Evolutionary conservation across 495 filamentous ascomycete species (phyloP).

Genomic region (Xylaria palmicola): DNA sequence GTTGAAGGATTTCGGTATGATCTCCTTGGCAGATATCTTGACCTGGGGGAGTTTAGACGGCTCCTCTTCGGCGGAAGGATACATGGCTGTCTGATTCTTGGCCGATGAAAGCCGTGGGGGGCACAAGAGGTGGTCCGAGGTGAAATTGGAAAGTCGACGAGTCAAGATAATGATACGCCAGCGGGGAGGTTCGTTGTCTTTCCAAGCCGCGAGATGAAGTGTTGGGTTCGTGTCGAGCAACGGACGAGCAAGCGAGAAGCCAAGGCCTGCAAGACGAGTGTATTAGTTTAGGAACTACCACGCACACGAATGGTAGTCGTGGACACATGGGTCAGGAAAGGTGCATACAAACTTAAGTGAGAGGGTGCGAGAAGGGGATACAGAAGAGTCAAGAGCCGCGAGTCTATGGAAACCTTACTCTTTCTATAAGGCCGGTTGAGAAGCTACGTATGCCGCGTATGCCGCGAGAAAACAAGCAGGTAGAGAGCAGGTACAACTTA

Average conservation of each 20-base stretch:
- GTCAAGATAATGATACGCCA: background rate
- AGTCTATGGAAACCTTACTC: too few species aligned
- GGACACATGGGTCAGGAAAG: background rate
- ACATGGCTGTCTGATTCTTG: background rate
- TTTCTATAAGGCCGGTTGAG: too few species aligned
- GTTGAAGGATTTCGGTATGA: background rate
- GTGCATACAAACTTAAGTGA: background rate
- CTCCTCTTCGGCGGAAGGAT: conserved; percentile 17
- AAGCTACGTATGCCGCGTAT: too few species aligned
- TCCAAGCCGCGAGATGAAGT: background rate
- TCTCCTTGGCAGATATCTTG: conserved; percentile 29
- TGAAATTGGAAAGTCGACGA: background rate
- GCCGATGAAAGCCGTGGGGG: background rate
- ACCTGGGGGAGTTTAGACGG: conserved; percentile 30
- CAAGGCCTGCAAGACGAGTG: background rate
- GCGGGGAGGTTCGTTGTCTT: background rate
- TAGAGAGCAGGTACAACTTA: too few species aligned
- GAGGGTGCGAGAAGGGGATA: background rate
- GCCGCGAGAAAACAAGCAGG: too few species aligned
- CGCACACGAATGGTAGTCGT: background rate
- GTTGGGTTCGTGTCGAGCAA: background rate
- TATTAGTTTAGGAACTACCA: conserved; percentile 1
- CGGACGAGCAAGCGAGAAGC: background rate
- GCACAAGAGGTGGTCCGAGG: background rate
- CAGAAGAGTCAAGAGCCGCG: too few species aligned